A percentile compares a stretch with the other conserved stretches of the same genome.
Evolutionary conservation across 768 basidiomycete genomes (phyloP).

Genomic region (Boletus tylopilopsis): DNA sequence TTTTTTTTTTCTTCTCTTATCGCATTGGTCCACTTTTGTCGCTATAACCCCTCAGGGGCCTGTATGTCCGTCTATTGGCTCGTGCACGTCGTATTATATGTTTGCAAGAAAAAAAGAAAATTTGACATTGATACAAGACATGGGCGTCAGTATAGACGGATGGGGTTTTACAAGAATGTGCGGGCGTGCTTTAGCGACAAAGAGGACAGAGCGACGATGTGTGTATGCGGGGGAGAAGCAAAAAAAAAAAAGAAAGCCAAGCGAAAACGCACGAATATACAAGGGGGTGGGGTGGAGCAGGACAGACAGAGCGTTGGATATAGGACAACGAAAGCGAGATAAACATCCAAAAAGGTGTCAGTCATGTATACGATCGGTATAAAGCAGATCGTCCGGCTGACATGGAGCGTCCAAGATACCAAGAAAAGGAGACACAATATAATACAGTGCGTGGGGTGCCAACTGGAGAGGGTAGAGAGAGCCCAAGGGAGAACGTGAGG

Average conservation of each 20-base stretch:
- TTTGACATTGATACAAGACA: conserved; percentile 21
- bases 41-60: no score
- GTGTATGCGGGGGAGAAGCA: background rate
- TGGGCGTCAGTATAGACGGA: conserved; percentile 10
- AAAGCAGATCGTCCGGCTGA: conserved; percentile 5
- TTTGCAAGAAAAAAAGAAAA: background rate
- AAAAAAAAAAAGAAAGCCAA: conserved; percentile 1
- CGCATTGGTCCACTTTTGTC: background rate
- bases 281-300: no score
- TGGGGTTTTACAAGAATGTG: conserved; percentile 17
- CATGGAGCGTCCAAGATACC: conserved; percentile 22
- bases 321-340: conserved; percentile 16
- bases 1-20: background rate
- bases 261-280: conserved; percentile 9
- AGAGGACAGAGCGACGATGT: background rate
- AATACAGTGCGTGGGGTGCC: conserved; percentile 8
- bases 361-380: conserved; percentile 3
- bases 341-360: conserved; percentile 24
- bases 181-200: conserved; percentile 1
- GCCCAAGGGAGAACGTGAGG: background rate
- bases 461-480: no score
- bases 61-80: background rate
- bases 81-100: background rate
- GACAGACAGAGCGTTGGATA: conserved; percentile 9
- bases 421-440: conserved; percentile 16